These are phyloP conservation scores for Smallanthus sonchifolius DNA, from an alignment of 129 eudicot genomes.

Conservation along the genomic window DNA sequence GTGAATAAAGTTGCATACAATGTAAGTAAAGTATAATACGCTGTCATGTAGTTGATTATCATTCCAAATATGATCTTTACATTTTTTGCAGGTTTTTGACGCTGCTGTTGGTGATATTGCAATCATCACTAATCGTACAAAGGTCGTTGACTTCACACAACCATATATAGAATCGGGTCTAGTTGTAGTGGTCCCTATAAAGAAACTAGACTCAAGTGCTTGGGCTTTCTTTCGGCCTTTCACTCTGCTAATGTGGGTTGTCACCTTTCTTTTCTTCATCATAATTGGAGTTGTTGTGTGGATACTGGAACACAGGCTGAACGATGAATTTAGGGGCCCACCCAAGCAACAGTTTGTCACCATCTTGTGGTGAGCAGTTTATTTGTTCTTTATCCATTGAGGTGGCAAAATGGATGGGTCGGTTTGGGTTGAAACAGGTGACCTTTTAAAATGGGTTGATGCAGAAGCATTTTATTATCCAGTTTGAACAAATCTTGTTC, in stretches of 20 bases:
- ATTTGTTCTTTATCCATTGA: not conserved
- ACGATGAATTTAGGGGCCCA: constrained; percentile 89
- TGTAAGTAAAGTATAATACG: constrained; percentile 36
- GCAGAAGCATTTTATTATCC: not conserved
- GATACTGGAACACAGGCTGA: constrained; percentile 76
- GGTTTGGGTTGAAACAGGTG: not conserved
- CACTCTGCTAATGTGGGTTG: constrained; percentile 72
- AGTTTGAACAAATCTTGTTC: not conserved
- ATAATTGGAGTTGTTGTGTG: constrained; percentile 73
- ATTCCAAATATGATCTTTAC: not conserved
- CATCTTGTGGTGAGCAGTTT: constrained; percentile 57
- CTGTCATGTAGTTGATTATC: not conserved
- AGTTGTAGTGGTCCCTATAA: constrained; percentile 69
- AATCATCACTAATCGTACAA: constrained; percentile 75
- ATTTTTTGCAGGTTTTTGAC: constrained; percentile 55
- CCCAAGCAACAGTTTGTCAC: constrained; percentile 73
- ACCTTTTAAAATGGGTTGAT: not conserved
- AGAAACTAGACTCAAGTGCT: constrained; percentile 55
- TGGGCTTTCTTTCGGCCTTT: constrained; percentile 93
- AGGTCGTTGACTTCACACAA: constrained; percentile 75
- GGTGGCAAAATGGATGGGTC: not conserved
- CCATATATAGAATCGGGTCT: constrained; percentile 90
- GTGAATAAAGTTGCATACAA: constrained; percentile 41
- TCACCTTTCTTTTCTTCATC: constrained; percentile 57
- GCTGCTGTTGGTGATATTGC: constrained; percentile 94